These are phyloP conservation scores for Sugiyamaella neomexicana DNA, from an alignment of 1,139 yeast species.

Conservation along the genomic window DNA sequence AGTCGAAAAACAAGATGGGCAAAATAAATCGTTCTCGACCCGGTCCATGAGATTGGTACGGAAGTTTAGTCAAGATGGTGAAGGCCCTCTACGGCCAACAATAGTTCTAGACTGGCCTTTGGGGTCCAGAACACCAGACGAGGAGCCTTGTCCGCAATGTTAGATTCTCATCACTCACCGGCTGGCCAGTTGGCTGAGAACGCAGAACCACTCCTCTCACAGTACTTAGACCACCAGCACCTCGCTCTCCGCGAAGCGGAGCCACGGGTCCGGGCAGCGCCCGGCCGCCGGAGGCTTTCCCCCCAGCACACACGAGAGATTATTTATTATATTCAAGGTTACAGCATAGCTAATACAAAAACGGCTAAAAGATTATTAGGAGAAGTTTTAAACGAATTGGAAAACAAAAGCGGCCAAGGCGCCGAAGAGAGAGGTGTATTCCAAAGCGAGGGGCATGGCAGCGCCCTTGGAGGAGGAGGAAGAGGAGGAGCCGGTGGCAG, in stretches of 20 bases:
- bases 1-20: not conserved
- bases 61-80: conserved; percentile 3
- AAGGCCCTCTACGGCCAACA: not conserved
- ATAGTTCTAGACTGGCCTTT: conserved; percentile 4
- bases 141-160: too few relatives aligned
- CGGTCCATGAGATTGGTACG: conserved; percentile 6
- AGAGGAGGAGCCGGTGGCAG: conserved; percentile 44
- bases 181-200: too few relatives aligned
- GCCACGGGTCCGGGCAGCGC: not conserved
- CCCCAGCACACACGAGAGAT: not conserved
- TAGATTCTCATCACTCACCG: too few relatives aligned
- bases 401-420: conserved; percentile 40
- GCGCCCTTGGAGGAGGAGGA: conserved; percentile 44
- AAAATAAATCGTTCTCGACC: conserved; percentile 7
- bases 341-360: conserved; percentile 28
- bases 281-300: not conserved
- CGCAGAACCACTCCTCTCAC: too few relatives aligned
- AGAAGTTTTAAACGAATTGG: conserved; percentile 36
- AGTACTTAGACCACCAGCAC: not conserved
- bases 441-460: conserved; percentile 45
- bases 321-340: conserved; percentile 22
- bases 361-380: conserved; percentile 5
- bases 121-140: too few relatives aligned
- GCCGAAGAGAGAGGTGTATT: conserved; percentile 38
- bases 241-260: not conserved